phyloP scores from a whole-genome alignment of 2,329 filamentous ascomycete genomes.

The Xylariales sp. region DNA sequence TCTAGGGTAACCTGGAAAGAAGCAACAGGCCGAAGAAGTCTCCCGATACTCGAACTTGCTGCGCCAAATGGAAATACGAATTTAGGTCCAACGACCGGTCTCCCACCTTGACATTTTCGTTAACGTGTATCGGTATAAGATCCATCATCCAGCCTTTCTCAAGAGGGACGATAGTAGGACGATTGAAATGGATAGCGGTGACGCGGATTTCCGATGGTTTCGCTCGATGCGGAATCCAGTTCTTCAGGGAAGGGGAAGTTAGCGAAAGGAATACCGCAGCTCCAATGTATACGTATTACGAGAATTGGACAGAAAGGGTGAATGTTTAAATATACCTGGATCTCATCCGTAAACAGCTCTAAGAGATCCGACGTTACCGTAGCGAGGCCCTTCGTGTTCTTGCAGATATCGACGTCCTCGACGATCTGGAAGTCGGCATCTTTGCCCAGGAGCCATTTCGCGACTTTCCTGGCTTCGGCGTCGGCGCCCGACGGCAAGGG shows the following conservation, averaged over 20 bases:
- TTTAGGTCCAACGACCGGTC: background rate
- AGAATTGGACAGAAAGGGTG: background rate
- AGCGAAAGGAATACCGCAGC: too few species aligned
- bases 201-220: too few species aligned
- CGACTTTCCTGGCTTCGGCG: background rate
- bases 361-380: background rate
- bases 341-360: background rate
- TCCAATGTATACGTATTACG: background rate
- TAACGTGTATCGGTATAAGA: conserved; percentile 7
- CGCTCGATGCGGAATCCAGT: too few species aligned
- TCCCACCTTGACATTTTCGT: background rate
- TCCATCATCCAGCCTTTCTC: background rate
- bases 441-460: background rate
- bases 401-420: background rate
- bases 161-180: background rate
- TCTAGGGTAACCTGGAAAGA: background rate
- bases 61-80: background rate
- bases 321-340: background rate
- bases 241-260: too few species aligned
- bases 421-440: background rate
- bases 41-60: background rate
- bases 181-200: too few species aligned
- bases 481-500: background rate
- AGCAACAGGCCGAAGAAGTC: conserved; percentile 7
- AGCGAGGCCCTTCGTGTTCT: background rate